Evolutionary conservation across 768 basidiomycete species (phyloP), one percentile per base, ranked within the genome.

Genomic region (Trametes elegans): DNA sequence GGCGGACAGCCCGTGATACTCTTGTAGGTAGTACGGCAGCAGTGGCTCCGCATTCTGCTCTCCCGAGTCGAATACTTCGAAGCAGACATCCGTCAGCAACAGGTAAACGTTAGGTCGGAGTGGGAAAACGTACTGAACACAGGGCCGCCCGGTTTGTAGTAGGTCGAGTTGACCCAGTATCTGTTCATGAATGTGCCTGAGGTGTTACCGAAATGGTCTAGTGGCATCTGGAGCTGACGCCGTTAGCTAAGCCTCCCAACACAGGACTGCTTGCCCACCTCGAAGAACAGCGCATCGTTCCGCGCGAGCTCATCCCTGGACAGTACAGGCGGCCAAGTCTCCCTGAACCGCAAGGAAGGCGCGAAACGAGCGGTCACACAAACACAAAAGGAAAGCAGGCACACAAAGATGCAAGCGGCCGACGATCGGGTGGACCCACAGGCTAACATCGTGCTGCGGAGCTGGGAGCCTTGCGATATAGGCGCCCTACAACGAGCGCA

Each of bases 1-100:
- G 0, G 76, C 75, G 1, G 78, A 79, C 13, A 77, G 67, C 9
- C 79, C 79, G 60, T 79, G 77, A 51, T 73, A 77, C 62, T 80
- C 76, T 61, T 76, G 74, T n/a, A 79, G 66, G 57, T 79, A 80
- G 60, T 78, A 80, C 2, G 76, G 75, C 6, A 79, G 60, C 18
- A 80, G 62, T 0, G 77, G 77, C 39, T 71, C 76, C 0, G 77
- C 78, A 49, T 78, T 70, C 49, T 78, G 77, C 63, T 80, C 78
- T 21, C 78, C 78, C 2, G 77, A 79, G 61, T 80, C 78, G 60
- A 79, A 80, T 14, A 79, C 78, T 80, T 36, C 18, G n/a, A 24
- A 40, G 11, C 7, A 21, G 2, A 2, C 31, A 38, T 35, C 13
- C 11, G 4, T 35, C n/a, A 13, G 9, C 3, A 35, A 4, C n/a